Conservation (phyloP, 345 rosid species). For the Ricinus communis region DNA sequence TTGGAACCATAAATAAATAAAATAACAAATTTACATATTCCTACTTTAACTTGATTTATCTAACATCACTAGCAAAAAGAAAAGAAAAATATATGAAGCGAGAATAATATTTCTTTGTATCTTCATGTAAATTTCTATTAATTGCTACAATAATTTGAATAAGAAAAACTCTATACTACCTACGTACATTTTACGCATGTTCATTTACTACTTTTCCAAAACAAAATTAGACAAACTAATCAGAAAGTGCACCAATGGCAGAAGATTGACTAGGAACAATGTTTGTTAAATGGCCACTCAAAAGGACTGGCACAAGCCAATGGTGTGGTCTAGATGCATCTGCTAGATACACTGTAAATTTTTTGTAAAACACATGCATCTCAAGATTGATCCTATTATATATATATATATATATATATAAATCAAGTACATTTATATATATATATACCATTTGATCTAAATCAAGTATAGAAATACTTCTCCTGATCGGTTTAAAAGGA, state of each 20-base stretch:
- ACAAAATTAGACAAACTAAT: background rate
- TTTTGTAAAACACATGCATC: background rate
- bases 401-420: no score
- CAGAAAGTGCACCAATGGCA: background rate
- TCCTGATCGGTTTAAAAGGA: no score
- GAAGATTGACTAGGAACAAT: conserved; percentile 3
- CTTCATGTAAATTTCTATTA: no score
- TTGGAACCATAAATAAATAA: background rate
- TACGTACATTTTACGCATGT: no score
- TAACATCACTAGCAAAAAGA: no score
- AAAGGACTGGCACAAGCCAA: background rate
- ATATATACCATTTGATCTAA: background rate
- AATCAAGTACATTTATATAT: no score
- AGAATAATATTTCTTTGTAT: no score
- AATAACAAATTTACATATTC: background rate
- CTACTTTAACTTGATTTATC: background rate
- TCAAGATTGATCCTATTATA: no score
- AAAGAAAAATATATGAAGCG: no score
- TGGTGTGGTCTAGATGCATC: background rate
- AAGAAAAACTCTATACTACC: no score
- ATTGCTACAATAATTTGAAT: no score
- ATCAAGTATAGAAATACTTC: no score
- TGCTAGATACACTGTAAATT: conserved; percentile 2
- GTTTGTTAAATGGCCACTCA: background rate
- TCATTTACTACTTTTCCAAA: background rate